Evolutionary conservation across 768 basidiomycete species (phyloP).

Genomic region (Suillus variegatus): DNA sequence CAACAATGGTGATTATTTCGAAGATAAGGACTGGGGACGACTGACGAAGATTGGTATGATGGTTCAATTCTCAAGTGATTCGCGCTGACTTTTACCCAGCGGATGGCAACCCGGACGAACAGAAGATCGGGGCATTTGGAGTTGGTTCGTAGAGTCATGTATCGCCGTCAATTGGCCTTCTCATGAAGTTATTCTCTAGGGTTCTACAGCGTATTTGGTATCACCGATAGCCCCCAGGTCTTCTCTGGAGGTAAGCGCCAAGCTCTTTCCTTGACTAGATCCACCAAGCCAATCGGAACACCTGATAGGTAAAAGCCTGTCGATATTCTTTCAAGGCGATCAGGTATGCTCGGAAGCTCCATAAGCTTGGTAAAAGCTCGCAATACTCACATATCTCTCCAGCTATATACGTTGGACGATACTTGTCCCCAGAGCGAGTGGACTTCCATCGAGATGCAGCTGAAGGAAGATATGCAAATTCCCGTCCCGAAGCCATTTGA

Average conservation of each 20-base stretch:
- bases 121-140: slow-evolving; percentile 51
- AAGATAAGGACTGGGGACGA: slow-evolving; percentile 47
- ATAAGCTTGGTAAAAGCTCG: not conserved
- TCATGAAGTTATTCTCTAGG: slow-evolving; percentile 4
- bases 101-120: slow-evolving; percentile 55
- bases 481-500: slow-evolving; percentile 46
- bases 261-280: not conserved
- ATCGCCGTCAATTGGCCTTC: not conserved
- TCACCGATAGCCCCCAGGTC: slow-evolving; percentile 30
- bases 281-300: not conserved
- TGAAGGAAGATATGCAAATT: slow-evolving; percentile 38
- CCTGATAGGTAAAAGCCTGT: slow-evolving; percentile 2
- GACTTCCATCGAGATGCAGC: slow-evolving; percentile 50
- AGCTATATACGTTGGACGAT: not conserved
- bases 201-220: slow-evolving; percentile 31
- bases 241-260: slow-evolving; percentile 21
- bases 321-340: slow-evolving; percentile 12
- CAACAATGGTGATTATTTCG: slow-evolving; percentile 51
- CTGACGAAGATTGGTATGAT: slow-evolving; percentile 44
- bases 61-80: not conserved
- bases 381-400: not conserved
- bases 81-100: slow-evolving; percentile 27
- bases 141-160: slow-evolving; percentile 22
- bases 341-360: slow-evolving; percentile 11
- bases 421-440: slow-evolving; percentile 24